Evolutionary conservation across 805 yeast genomes (phyloP), one percentile per base, ranked within the genome.

Genomic region (Wickerhamiella bombiphila): DNA sequence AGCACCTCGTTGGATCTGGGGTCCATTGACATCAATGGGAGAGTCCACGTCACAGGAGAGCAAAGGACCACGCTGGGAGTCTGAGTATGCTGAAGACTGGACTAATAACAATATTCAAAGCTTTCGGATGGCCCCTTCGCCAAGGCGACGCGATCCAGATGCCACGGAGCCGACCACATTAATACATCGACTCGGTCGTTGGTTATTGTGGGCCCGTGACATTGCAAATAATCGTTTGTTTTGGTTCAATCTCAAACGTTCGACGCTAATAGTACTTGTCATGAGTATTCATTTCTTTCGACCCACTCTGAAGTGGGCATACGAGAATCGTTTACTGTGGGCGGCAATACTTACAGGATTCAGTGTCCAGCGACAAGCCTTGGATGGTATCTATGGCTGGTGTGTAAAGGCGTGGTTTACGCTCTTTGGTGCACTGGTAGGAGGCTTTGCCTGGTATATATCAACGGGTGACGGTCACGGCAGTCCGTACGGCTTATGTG

Each of bases 381-480:
- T 56, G 6, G 62, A 58, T 41, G 53, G 56, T 5, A 33, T 52
- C 2, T 55, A 54, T 30, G 52, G 53, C 1, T 43, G 53, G 15
- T 29, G 48, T 1, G 33, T 47, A n/a, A 49, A 56, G 18, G 34
- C 56, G 5, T 32, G 46, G 11, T 53, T 45, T 38, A 52, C 58
- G 2, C 48, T 57, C 22, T 25, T 50, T 26, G 60, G 60, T 2
- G 45, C 56, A 22, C 37, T 55, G 4, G 36, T 53, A 3, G 61
- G 57, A 1, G 44, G 57, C 52, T 54, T 54, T 3, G 53, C 43
- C 3, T 59, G 61, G 62, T 58, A 58, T 36, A 57, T 59, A 14
- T 48, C 54, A 2, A 40, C 56, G 2, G 60, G 60, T 2, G 38
- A 40, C n/a, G 61, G 62, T 6, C 17, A 36, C 1, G 62, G 62